Evolutionary conservation across 1,284 basidiomycete species (phyloP).

Genomic region (Heterobasidion occidentale): DNA sequence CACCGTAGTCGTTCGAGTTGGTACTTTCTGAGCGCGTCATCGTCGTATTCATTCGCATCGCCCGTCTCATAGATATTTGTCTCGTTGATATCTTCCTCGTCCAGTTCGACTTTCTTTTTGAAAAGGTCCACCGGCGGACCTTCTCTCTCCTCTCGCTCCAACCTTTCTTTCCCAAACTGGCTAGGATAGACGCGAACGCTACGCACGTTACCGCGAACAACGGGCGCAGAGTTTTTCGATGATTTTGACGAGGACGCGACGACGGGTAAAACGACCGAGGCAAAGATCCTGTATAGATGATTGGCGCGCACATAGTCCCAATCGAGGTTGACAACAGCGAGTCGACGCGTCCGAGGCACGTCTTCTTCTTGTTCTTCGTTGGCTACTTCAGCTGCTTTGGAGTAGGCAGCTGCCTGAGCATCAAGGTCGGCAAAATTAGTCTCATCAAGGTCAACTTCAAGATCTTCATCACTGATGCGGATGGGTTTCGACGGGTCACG

Average conservation of each 20-base stretch:
- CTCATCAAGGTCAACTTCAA: constrained; percentile 78
- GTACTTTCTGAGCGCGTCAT: constrained; percentile 85
- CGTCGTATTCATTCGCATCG: constrained; percentile 72
- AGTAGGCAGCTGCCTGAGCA: constrained; percentile 61
- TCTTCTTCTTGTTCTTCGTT: constrained; percentile 21
- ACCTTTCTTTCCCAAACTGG: constrained; percentile 86
- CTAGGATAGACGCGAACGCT: constrained; percentile 86
- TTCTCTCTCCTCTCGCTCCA: constrained; percentile 83
- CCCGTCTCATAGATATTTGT: constrained; percentile 62
- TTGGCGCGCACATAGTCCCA: constrained; percentile 94
- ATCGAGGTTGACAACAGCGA: constrained; percentile 95
- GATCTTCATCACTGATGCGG: constrained; percentile 35
- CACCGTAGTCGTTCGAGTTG: constrained; percentile 91
- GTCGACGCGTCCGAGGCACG: constrained; percentile 52
- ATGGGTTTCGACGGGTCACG: constrained; percentile 31
- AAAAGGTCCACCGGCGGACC: constrained; percentile 91
- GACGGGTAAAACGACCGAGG: constrained; percentile 73
- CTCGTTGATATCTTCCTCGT: constrained; percentile 54
- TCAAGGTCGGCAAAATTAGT: constrained; percentile 63
- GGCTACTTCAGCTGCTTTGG: constrained; percentile 32
- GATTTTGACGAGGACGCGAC: constrained; percentile 25
- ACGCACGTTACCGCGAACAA: constrained; percentile 56
- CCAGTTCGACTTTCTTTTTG: constrained; percentile 31
- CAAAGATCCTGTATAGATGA: constrained; percentile 91
- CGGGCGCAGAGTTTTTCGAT: constrained; percentile 11